These are phyloP conservation scores for Arabidopsis suecica DNA, from an alignment of 345 rosid genomes.

Conservation along the genomic window DNA sequence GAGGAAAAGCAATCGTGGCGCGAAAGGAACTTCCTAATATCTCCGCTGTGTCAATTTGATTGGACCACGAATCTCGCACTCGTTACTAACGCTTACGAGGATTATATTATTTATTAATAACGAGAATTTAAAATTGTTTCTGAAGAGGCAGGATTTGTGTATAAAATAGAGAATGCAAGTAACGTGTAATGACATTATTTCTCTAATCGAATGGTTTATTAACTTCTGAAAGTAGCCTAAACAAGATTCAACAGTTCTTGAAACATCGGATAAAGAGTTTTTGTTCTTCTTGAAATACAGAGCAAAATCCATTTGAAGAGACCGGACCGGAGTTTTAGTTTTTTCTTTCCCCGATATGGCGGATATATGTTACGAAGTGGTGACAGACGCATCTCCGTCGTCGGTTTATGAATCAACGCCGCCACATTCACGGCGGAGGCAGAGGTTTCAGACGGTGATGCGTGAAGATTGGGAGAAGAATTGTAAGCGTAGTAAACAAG, in stretches of 20 bases:
- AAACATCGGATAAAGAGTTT: not conserved
- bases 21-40: conserved; percentile 41
- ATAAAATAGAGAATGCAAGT: conserved; percentile 7
- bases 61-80: conserved; percentile 51
- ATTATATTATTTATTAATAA: not conserved
- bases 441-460: conserved; percentile 46
- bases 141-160: conserved; percentile 20
- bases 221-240: conserved; percentile 4
- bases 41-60: conserved; percentile 34
- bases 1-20: conserved; percentile 49
- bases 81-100: conserved; percentile 42
- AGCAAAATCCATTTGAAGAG: not conserved
- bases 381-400: conserved; percentile 46
- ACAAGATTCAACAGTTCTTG: not conserved
- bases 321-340: not conserved
- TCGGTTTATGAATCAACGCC: conserved; percentile 44
- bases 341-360: conserved; percentile 44
- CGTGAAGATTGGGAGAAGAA: conserved; percentile 35
- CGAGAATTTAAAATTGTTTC: not conserved
- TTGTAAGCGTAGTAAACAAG: conserved; percentile 50
- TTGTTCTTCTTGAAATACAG: not conserved
- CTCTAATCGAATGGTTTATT: conserved; percentile 1
- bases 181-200: conserved; percentile 28
- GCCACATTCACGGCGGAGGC: conserved; percentile 52
- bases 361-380: conserved; percentile 59